phyloP scores from a whole-genome alignment of 1,139 yeast genomes.

The Lipomyces yarrowii region DNA sequence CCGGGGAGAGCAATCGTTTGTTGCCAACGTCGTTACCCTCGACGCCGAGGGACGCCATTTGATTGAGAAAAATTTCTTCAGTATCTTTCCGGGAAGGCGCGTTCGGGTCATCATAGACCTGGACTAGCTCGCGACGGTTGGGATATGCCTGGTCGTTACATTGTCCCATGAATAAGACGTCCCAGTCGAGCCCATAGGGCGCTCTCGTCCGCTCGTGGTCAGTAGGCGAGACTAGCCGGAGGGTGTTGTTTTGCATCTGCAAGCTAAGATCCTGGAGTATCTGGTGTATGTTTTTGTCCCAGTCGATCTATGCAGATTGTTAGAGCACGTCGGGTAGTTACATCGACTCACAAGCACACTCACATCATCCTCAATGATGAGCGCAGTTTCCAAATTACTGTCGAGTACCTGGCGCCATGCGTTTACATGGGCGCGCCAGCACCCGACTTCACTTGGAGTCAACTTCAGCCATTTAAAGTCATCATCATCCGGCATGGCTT shows the following conservation, averaged over 20 bases:
- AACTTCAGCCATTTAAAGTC: too few species aligned
- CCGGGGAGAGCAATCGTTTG: conserved; percentile 6
- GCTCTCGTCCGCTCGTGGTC: conserved; percentile 11
- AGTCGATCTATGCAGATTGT: conserved; percentile 3
- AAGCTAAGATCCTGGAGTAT: conserved; percentile 11
- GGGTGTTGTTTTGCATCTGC: conserved; percentile 18
- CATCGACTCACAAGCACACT: not conserved
- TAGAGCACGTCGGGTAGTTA: not conserved
- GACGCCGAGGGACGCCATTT: not conserved
- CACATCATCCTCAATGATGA: conserved; percentile 8
- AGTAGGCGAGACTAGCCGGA: conserved; percentile 11
- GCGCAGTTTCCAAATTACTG: conserved; percentile 1
- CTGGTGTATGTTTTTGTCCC: conserved; percentile 17
- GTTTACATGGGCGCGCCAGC: conserved; percentile 15
- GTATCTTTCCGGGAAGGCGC: conserved; percentile 6
- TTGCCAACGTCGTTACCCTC: not conserved
- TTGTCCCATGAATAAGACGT: conserved; percentile 2
- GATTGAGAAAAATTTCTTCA: not conserved
- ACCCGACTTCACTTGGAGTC: too few species aligned
- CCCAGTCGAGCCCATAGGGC: conserved; percentile 26
- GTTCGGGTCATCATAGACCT: conserved; percentile 8
- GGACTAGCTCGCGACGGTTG: not conserved
- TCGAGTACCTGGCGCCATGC: conserved; percentile 4
- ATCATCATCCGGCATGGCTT: conserved; percentile 17
- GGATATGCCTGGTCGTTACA: not conserved